Evolutionary conservation across 1,139 yeast genomes (phyloP).

Genomic region (Yamadazyma atlantica): DNA sequence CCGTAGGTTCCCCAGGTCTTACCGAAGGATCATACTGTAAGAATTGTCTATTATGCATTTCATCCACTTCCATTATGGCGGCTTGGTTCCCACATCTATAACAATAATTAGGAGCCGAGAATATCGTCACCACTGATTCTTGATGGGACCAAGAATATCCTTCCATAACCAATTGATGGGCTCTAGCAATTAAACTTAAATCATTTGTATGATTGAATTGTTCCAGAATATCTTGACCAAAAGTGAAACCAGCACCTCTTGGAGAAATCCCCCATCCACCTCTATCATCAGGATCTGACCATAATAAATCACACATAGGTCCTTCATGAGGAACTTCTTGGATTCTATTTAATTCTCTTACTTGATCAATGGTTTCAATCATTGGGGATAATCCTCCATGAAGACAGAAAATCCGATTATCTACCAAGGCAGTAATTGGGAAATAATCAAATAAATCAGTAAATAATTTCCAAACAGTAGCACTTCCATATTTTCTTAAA

Average conservation of each 20-base stretch:
- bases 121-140: constrained; percentile 91
- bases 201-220: constrained; percentile 86
- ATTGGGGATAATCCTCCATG: constrained; percentile 98
- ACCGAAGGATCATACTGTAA: constrained; percentile 93
- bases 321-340: constrained; percentile 99
- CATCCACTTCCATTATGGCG: constrained; percentile 98
- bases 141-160: constrained; percentile 82
- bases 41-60: constrained; percentile 83
- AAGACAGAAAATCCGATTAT: constrained; percentile 85
- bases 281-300: constrained; percentile 98
- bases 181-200: constrained; percentile 86
- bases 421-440: constrained; percentile 92
- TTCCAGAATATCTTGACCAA: constrained; percentile 51
- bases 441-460: constrained; percentile 86
- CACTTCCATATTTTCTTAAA: constrained; percentile 89
- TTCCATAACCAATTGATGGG: constrained; percentile 98
- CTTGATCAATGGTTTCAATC: constrained; percentile 86
- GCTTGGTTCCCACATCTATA: constrained; percentile 99
- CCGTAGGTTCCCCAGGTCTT: constrained; percentile 95
- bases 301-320: constrained; percentile 94
- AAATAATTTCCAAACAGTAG: constrained; percentile 85
- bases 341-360: constrained; percentile 76
- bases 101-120: constrained; percentile 98
- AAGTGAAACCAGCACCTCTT: constrained; percentile 93
- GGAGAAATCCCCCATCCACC: constrained; percentile 98